Conservation (phyloP, 2,329 filamentous ascomycete species). For the Furcasterigmium furcatum region DNA sequence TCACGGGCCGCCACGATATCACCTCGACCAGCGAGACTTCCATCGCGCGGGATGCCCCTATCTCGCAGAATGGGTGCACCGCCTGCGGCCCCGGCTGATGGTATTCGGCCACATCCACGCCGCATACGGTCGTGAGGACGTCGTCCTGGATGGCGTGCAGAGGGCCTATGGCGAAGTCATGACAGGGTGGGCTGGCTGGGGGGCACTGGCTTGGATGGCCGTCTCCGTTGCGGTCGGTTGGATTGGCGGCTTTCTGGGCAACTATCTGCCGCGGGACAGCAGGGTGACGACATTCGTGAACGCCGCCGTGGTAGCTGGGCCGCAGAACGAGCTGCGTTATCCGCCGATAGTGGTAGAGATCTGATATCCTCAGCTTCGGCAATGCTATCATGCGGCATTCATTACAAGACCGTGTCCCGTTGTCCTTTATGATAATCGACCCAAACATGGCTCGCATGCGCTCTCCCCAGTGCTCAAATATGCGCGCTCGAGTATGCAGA, state of each 20-base stretch:
- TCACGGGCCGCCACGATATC: constrained; percentile 29
- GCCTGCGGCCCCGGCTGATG: constrained; percentile 25
- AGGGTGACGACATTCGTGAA: neutral
- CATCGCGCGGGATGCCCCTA: constrained; percentile 23
- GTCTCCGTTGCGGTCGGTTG: no score
- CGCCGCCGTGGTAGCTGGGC: constrained; percentile 1
- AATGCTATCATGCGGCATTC: no score
- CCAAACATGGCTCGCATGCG: no score
- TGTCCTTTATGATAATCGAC: no score
- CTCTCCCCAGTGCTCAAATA: no score
- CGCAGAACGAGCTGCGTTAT: neutral
- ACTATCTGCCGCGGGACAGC: neutral
- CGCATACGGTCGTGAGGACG: constrained; percentile 24
- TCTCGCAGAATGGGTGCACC: constrained; percentile 24
- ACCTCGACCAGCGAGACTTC: constrained; percentile 34
- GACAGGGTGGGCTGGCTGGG: neutral
- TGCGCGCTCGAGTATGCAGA: no score
- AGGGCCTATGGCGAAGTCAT: constrained; percentile 15
- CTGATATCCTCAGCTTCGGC: no score
- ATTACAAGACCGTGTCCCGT: no score
- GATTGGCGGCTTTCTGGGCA: neutral
- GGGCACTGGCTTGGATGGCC: neutral
- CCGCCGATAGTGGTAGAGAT: no score
- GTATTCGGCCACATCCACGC: constrained; percentile 36
- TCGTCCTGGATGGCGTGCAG: constrained; percentile 24